These are phyloP conservation scores for Colletotrichum coccodes DNA, from an alignment of 2,329 filamentous ascomycete species.

Conservation along the genomic window DNA sequence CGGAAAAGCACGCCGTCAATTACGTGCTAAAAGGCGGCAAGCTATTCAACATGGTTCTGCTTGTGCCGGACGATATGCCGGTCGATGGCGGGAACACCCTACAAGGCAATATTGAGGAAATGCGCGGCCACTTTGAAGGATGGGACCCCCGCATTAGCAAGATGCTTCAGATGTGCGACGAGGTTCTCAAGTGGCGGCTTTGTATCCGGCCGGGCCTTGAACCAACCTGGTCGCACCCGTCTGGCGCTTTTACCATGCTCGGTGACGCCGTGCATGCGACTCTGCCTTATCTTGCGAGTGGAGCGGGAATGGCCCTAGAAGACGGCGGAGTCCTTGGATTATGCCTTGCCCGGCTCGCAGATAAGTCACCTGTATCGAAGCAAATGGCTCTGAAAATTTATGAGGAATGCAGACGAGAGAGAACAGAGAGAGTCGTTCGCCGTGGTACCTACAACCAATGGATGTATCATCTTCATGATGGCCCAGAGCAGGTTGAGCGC, in stretches of 20 bases:
- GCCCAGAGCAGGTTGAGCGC: constrained; percentile 62
- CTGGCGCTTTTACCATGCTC: constrained; percentile 66
- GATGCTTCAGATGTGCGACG: constrained; percentile 64
- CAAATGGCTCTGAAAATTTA: constrained; percentile 55
- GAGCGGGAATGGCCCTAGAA: constrained; percentile 70
- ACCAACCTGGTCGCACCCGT: constrained; percentile 64
- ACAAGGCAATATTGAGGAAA: constrained; percentile 59
- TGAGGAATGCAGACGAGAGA: constrained; percentile 64
- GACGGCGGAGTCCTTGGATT: constrained; percentile 68
- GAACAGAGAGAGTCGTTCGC: constrained; percentile 69
- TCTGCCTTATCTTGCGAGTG: constrained; percentile 67
- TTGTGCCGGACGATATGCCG: constrained; percentile 57
- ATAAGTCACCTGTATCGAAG: constrained; percentile 48
- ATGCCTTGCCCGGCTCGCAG: constrained; percentile 58
- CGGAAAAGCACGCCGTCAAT: constrained; percentile 41
- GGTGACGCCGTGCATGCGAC: constrained; percentile 74
- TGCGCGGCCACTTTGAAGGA: constrained; percentile 59
- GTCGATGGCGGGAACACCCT: constrained; percentile 41
- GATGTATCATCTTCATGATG: constrained; percentile 70
- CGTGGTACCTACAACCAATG: constrained; percentile 70
- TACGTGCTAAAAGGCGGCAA: constrained; percentile 39
- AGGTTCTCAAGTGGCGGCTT: constrained; percentile 69
- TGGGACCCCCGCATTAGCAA: constrained; percentile 70
- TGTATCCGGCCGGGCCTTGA: constrained; percentile 64
- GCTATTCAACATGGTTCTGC: constrained; percentile 44